Evolutionary conservation across 192 early-diverging fungal species (phyloP).

Genomic region (Coemansia sp.): DNA sequence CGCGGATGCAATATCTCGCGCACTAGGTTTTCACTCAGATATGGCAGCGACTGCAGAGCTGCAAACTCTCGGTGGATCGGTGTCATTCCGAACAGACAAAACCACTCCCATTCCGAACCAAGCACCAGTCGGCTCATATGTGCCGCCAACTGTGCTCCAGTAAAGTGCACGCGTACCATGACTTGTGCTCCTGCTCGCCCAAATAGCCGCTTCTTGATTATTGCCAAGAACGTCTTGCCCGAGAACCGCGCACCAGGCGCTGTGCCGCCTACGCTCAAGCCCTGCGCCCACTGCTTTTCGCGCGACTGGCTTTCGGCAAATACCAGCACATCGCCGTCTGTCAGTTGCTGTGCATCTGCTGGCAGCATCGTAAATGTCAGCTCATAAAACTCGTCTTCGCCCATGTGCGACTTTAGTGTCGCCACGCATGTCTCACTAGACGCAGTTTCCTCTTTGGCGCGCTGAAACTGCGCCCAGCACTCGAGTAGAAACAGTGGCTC

Average conservation of each 20-base stretch:
- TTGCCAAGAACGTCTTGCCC: constrained; percentile 36
- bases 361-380: constrained; percentile 56
- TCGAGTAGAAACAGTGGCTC: constrained; percentile 85
- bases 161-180: constrained; percentile 29
- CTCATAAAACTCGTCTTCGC: constrained; percentile 76
- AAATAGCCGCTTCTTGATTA: constrained; percentile 38
- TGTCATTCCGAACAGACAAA: constrained; percentile 63
- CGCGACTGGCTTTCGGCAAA: constrained; percentile 46
- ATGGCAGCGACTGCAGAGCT: constrained; percentile 65
- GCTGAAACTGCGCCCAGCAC: constrained; percentile 79
- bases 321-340: constrained; percentile 64
- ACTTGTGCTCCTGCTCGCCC: constrained; percentile 23
- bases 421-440: constrained; percentile 30
- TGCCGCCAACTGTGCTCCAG: constrained; percentile 13
- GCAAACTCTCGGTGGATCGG: constrained; percentile 82
- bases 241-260: constrained; percentile 9
- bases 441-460: constrained; percentile 63
- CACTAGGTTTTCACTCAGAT: constrained; percentile 58
- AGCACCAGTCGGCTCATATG: constrained; percentile 31
- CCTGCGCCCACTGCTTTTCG: constrained; percentile 27
- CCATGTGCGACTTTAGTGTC: constrained; percentile 55
- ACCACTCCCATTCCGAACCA: constrained; percentile 42
- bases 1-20: constrained; percentile 66
- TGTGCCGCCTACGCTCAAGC: neutral
- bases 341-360: constrained; percentile 47